These are phyloP conservation scores for Kwoniella sp. DNA, from an alignment of 768 basidiomycete genomes.

Conservation along the genomic window DNA sequence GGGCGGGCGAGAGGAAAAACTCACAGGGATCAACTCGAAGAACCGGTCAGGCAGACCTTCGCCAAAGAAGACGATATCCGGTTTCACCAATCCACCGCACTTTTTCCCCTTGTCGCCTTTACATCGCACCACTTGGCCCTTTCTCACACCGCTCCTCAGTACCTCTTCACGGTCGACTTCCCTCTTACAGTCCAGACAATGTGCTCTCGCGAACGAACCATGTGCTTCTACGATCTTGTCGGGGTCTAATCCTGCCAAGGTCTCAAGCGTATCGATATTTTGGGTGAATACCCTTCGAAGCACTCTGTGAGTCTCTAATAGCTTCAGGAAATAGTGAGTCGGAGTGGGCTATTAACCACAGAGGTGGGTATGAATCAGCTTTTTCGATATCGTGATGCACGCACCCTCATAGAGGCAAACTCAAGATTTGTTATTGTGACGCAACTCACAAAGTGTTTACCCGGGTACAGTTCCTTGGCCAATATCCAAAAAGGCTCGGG, in stretches of 20 bases:
- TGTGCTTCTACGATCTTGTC: constrained; percentile 88
- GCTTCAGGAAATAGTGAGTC: constrained; percentile 84
- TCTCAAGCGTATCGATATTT: constrained; percentile 80
- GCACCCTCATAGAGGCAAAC: too few relatives aligned
- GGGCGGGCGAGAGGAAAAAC: too few relatives aligned
- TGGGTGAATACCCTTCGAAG: constrained; percentile 61
- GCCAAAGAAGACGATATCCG: constrained; percentile 95
- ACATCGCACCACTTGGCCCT: constrained; percentile 72
- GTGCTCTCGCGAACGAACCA: constrained; percentile 85
- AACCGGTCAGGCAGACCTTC: constrained; percentile 69
- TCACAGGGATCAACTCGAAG: constrained; percentile 60
- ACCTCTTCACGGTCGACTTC: constrained; percentile 67
- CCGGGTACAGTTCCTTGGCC: constrained; percentile 90
- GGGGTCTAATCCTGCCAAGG: constrained; percentile 73
- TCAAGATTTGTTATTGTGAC: too few relatives aligned
- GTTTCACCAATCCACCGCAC: constrained; percentile 79
- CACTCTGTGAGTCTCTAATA: constrained; percentile 69
- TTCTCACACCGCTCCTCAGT: constrained; percentile 65
- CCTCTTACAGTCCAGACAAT: constrained; percentile 73
- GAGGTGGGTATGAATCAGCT: too few relatives aligned
- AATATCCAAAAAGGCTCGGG: constrained; percentile 79
- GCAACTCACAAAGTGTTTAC: constrained; percentile 59
- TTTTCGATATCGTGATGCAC: too few relatives aligned
- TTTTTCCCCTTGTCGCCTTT: constrained; percentile 25
- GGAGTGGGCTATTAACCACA: constrained; percentile 77